Evolutionary conservation across 1,284 basidiomycete genomes (phyloP), one percentile per base, ranked within the genome.

Genomic region (Cutaneotrichosporon arboriforme): DNA sequence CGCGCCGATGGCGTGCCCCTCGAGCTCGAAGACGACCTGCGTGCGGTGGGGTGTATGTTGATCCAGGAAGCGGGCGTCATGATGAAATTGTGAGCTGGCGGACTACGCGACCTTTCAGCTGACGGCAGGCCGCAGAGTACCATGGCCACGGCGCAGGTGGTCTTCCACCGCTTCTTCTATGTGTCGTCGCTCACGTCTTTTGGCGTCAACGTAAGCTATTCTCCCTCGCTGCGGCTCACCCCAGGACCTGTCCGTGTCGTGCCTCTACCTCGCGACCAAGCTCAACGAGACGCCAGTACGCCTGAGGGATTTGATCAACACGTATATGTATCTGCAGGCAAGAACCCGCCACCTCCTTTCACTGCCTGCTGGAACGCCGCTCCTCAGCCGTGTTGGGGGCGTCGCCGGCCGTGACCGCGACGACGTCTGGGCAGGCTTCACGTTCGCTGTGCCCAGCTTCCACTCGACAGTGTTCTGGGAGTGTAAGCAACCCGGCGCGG

Each of bases 111-210:
- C n/a, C 34, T 15, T 12, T 14, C 13, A 35, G 22, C 41, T 52
- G 20, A 46, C 47, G 5, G 5, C 44, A 96, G 92, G 70, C 96
- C 97, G 57, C 96, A 99, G 72, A 90, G 92, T 39, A 92, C 92
- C 8, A 89, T 96, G 64, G 91, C 94, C 4, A 90, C 91, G 0
- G 96, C 96, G 0, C 93, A 97, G 70, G 90, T 97, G 37, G 77
- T 99, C 4, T 94, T 94, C 70, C 94, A 98, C 61, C 81, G 94
- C 26, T 99, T 98, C 79, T 98, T 87, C 88, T 97, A 84, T 76
- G 90, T 96, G 15, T 86, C 88, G 4, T 96, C 92, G 4, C 84
- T 98, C 83, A 86, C 87, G 66, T 87, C 91, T 56, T 99, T 94
- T 71, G 85, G 89, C 22, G 85, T 96, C 54, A 86, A 84, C 61